Percentiles rank a stretch among this genome's conserved stretches.
Evolutionary conservation across 768 basidiomycete genomes (phyloP).

Genomic region (Pulveroboletus ravenelii): DNA sequence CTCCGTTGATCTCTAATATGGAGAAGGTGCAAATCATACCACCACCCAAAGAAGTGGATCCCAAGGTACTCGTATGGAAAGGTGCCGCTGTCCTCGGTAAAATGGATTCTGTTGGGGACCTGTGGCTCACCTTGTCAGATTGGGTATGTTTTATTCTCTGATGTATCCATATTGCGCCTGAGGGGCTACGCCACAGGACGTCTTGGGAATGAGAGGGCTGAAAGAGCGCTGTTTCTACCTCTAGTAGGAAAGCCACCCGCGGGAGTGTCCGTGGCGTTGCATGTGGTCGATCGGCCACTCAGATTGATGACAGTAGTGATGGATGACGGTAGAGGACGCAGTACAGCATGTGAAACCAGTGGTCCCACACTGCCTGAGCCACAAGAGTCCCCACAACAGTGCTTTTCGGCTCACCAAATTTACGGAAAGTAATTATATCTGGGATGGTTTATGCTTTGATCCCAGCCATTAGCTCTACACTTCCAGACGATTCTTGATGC

Average conservation of each 20-base stretch:
- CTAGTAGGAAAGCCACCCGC: constrained; percentile 27
- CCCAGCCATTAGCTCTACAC: constrained; percentile 25
- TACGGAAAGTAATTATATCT: constrained; percentile 14
- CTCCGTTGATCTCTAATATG: constrained; percentile 77
- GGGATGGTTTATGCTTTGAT: constrained; percentile 19
- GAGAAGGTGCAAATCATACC: constrained; percentile 89
- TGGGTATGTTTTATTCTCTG: constrained; percentile 55
- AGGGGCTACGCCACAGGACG: constrained; percentile 44
- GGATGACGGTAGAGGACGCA: constrained; percentile 14
- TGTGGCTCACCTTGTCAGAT: constrained; percentile 84
- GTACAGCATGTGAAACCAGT: constrained; percentile 6
- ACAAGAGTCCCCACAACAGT: background rate
- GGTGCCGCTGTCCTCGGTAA: constrained; percentile 88
- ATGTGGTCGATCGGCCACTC: background rate
- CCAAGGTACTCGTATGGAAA: constrained; percentile 89
- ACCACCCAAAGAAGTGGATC: constrained; percentile 92
- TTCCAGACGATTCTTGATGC: constrained; percentile 49
- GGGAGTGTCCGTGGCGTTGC: background rate
- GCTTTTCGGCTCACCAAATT: constrained; percentile 3
- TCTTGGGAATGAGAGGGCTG: constrained; percentile 73
- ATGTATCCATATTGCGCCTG: background rate
- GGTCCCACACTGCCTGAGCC: constrained; percentile 3
- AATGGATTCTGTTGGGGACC: constrained; percentile 83
- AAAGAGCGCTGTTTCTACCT: constrained; percentile 82
- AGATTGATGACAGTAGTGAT: background rate